Evolutionary conservation across 2,329 filamentous ascomycete genomes (phyloP).

Genomic region (Aspergillus japonicus): DNA sequence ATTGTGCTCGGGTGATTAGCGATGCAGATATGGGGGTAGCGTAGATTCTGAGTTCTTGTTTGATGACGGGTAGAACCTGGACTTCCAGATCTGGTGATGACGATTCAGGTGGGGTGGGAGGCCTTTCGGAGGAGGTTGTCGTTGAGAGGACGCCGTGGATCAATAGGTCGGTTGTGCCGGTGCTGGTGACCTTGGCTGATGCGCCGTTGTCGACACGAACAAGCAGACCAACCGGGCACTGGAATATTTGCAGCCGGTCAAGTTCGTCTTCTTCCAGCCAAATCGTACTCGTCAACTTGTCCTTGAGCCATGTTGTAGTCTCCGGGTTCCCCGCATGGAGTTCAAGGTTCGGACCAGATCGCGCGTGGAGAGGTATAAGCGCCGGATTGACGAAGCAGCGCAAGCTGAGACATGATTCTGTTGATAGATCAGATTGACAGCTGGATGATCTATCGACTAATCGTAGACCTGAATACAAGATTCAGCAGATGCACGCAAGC

Average conservation of each 20-base stretch:
- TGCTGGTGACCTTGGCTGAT: slow-evolving; percentile 17
- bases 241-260: slow-evolving; percentile 28
- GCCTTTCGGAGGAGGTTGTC: slow-evolving; percentile 26
- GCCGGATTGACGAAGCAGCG: slow-evolving; percentile 41
- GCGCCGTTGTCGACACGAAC: slow-evolving; percentile 29
- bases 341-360: slow-evolving; percentile 41
- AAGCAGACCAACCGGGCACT: slow-evolving; percentile 42
- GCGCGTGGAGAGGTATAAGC: slow-evolving; percentile 42
- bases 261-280: slow-evolving; percentile 37
- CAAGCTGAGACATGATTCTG: slow-evolving; percentile 33
- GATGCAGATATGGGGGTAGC: slow-evolving; percentile 36
- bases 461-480: slow-evolving; percentile 32
- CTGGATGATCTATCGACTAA: slow-evolving; percentile 35
- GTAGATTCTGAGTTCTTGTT: slow-evolving; percentile 38
- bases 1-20: slow-evolving; percentile 35
- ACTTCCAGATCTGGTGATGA: slow-evolving; percentile 28
- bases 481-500: slow-evolving; percentile 4
- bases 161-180: slow-evolving; percentile 36
- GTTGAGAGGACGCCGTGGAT: slow-evolving; percentile 41
- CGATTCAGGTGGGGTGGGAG: slow-evolving; percentile 38
- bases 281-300: slow-evolving; percentile 34
- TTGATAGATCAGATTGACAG: slow-evolving; percentile 35
- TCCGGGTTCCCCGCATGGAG: slow-evolving; percentile 33
- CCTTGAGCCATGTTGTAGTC: slow-evolving; percentile 41
- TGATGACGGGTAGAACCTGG: slow-evolving; percentile 11